Evolutionary conservation across 2,329 filamentous ascomycete genomes (phyloP).

Genomic region (Hypoxylon sp.): DNA sequence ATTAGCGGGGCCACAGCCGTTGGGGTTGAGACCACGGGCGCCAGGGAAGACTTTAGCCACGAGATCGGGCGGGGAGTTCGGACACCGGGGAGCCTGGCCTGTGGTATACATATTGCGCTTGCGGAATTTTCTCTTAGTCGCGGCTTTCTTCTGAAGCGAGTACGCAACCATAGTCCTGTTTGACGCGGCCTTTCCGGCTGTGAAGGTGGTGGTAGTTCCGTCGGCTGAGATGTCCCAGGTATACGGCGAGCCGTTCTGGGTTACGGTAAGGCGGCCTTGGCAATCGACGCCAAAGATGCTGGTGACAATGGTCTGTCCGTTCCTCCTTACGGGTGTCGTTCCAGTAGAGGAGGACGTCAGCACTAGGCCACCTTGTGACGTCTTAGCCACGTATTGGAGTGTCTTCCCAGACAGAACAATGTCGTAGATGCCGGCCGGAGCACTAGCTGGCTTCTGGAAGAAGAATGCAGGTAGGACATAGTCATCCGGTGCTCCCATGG

Average conservation of each 20-base stretch:
- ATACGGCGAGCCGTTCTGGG: conserved; percentile 6
- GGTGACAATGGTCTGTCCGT: conserved; percentile 3
- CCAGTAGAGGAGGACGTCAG: conserved; percentile 12
- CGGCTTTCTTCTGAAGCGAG: conserved; percentile 1
- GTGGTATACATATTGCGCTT: conserved; percentile 5
- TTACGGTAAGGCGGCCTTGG: conserved; percentile 1
- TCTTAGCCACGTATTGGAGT: conserved; percentile 14
- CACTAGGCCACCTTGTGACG: conserved; percentile 2
- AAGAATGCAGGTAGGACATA: conserved; percentile 11
- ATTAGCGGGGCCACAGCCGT: conserved; percentile 9
- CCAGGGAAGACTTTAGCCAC: conserved; percentile 11
- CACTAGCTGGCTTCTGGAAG: conserved; percentile 12
- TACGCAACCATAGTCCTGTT: conserved; percentile 14
- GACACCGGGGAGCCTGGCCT: conserved; percentile 5
- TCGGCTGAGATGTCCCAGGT: conserved; percentile 15
- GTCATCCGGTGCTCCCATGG: conserved; percentile 10
- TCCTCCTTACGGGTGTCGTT: not conserved
- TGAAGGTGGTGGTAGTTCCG: conserved; percentile 7
- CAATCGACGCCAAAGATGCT: conserved; percentile 17
- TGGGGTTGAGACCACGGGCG: not conserved
- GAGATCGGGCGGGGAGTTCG: not conserved
- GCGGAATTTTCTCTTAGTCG: not conserved
- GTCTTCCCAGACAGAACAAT: conserved; percentile 9
- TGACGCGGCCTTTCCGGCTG: not conserved
- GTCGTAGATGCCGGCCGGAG: conserved; percentile 3